Percentiles rank a stretch among this genome's conserved stretches.
Conservation (phyloP, 495 filamentous ascomycete genomes). For the Penicillium antarcticum region DNA sequence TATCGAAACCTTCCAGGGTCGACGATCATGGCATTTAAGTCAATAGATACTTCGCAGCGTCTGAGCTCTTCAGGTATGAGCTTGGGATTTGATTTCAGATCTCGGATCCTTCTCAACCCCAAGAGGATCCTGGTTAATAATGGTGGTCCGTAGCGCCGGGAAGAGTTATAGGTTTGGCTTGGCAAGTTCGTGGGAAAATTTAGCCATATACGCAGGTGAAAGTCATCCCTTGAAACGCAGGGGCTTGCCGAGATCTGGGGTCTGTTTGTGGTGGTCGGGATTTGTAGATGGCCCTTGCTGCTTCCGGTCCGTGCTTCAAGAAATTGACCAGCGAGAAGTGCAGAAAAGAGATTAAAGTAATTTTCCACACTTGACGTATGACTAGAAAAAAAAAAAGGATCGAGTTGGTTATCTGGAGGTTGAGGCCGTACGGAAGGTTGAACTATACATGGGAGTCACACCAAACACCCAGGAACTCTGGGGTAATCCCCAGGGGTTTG, state of each 20-base stretch:
- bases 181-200: conserved; percentile 7
- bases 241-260: conserved; percentile 15
- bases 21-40: conserved; percentile 1
- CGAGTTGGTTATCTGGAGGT: too few species aligned
- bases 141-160: background rate
- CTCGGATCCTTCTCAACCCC: background rate
- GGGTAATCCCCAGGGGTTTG: background rate
- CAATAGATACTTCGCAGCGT: background rate
- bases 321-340: background rate
- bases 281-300: conserved; percentile 18
- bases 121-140: background rate
- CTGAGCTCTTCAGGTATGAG: background rate
- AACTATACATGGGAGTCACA: too few species aligned
- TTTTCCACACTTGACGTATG: background rate
- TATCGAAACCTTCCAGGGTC: conserved; percentile 13
- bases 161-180: conserved; percentile 1
- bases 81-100: background rate
- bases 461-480: too few species aligned
- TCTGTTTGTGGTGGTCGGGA: background rate
- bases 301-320: conserved; percentile 12
- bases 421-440: too few species aligned
- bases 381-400: too few species aligned
- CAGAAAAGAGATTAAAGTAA: background rate
- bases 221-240: conserved; percentile 23
- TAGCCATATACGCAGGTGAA: background rate